Conservation (phyloP, 169 alveolate genomes). For the Plasmodium inui region DNA sequence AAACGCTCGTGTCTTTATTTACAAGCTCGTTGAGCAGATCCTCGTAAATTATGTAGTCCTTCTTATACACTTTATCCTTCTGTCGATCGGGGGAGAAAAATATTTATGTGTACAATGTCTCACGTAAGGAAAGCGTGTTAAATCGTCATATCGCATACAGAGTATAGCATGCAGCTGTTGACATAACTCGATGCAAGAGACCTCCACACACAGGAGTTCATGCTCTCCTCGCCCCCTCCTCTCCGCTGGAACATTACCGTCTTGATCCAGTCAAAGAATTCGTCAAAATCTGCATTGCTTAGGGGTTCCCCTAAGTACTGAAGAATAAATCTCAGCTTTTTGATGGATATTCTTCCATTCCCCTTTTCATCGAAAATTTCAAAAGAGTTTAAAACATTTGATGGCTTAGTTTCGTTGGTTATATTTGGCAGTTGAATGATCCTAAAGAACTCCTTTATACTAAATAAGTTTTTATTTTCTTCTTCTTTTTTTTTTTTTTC, state of each 20-base stretch:
- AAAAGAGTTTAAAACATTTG: constrained; percentile 58
- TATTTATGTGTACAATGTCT: neutral
- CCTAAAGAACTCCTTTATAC: constrained; percentile 60
- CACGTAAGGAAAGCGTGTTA: neutral
- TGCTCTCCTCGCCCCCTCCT: neutral
- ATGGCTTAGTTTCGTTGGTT: constrained; percentile 63
- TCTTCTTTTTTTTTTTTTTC: constrained; percentile 58
- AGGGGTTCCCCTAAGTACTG: constrained; percentile 73
- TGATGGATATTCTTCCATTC: constrained; percentile 64
- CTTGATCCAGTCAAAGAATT: constrained; percentile 64
- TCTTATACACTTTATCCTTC: constrained; percentile 64
- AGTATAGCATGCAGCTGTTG: neutral
- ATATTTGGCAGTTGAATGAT: constrained; percentile 69
- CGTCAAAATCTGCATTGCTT: constrained; percentile 67
- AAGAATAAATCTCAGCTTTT: constrained; percentile 53
- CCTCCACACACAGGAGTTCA: neutral
- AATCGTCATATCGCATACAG: neutral
- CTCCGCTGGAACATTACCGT: constrained; percentile 23
- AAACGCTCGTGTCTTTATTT: constrained; percentile 47
- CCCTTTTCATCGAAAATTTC: constrained; percentile 73
- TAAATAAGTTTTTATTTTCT: constrained; percentile 71
- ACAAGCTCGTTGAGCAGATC: constrained; percentile 63
- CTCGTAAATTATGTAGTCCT: constrained; percentile 51
- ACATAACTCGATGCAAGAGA: neutral
- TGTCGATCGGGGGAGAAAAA: neutral